Evolutionary conservation across 2,329 filamentous ascomycete genomes (phyloP), one percentile per base, ranked within the genome.

Genomic region (Zymoseptoria tritici): DNA sequence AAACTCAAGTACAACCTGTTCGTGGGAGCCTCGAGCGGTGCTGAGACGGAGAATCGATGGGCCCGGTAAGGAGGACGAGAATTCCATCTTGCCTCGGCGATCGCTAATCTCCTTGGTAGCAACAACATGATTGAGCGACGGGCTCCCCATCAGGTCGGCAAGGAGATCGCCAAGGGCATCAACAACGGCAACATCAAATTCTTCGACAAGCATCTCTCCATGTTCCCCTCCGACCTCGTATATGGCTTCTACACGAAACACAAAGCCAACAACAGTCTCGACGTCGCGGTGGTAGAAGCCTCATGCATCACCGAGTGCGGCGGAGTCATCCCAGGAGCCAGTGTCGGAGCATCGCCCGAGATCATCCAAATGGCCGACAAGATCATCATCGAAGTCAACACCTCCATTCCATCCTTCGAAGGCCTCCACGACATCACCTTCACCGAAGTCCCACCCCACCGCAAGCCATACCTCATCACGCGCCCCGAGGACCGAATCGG

Each of bases 311-410:
- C 90, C 49, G 88, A 92, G 70, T 89, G 95, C 72, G 91, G 91
- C 63, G 91, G 90, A 66, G 92, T 96, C 68, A 88, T 96, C 51
- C 90, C 89, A 4, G 91, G 91, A 66, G 90, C 91, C 36, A 91
- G 87, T 9, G 90, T 96, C 24, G 91, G 91, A 57, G 91, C 91
- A 11, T 59, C 87, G 2, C 91, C 91, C 4, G 91, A 96, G 74
- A 81, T 96, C 57, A 82, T 96, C 54, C 90, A 96, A 76, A 90
- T 95, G 84, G 90, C 91, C 56, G 90, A 96, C 73, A 96, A 96
- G 83, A 85, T 96, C 76, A 91, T 96, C 71, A 90, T 96, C 71
- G 91, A 96, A 78, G 88, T 96, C 76, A 96, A 96, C 80, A 96
- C 91, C 0, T 80, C 90, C 1, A 84, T 89, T 55, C 91, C 91